Percentiles rank a stretch among this genome's conserved stretches.
These are phyloP conservation scores for Fraxinus angustifolia DNA, from an alignment of 305 asterid species.

Conservation along the genomic window DNA sequence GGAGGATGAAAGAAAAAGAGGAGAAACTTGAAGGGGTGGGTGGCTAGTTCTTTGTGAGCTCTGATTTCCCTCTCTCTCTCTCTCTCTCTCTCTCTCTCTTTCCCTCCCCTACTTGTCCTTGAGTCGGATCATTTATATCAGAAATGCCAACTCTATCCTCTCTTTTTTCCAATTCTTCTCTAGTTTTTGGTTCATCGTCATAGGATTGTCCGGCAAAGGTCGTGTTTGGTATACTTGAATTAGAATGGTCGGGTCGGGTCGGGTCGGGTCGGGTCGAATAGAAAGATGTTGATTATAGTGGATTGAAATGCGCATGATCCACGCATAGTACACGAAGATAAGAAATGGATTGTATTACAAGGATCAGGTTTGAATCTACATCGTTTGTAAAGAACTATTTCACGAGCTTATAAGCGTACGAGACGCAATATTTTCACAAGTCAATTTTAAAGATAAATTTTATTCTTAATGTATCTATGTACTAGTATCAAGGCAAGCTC, in stretches of 20 bases:
- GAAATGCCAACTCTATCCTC: not conserved
- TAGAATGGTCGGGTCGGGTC: not conserved
- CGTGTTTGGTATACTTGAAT: not conserved
- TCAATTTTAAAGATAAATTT: not conserved
- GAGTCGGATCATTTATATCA: not conserved
- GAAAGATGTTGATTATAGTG: not conserved
- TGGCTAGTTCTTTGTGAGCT: not conserved
- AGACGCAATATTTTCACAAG: not conserved
- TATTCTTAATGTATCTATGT: not conserved
- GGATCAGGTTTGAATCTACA: not conserved
- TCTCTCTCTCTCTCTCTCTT: constrained; percentile 10
- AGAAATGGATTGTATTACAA: not conserved
- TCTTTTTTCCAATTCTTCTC: not conserved
- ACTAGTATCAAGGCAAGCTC: not conserved
- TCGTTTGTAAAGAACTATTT: not conserved
- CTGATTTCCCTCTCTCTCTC: not conserved
- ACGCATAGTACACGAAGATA: not conserved
- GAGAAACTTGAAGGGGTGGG: not conserved
- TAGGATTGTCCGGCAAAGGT: not conserved
- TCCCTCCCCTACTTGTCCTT: not conserved
- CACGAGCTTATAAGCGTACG: not conserved
- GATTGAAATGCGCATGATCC: not conserved
- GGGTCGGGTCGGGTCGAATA: not conserved
- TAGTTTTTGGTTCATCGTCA: not conserved
- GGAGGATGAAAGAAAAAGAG: constrained; percentile 2